Base-by-base conservation (phyloP, 2,329 filamentous ascomycete species). In the Emergomyces orientalis region DNA sequence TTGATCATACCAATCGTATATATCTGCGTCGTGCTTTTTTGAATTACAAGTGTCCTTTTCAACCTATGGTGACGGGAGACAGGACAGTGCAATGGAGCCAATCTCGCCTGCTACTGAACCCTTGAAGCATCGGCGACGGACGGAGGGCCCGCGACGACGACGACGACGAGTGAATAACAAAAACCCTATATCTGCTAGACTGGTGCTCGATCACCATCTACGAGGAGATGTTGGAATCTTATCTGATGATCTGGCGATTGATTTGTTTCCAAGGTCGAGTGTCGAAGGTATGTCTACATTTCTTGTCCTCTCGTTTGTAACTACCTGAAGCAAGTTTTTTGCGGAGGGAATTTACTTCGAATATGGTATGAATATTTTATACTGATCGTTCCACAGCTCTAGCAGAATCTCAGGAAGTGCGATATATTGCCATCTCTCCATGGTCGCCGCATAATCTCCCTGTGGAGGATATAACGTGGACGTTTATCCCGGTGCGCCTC, bases 221-320 rank as follows among this genome's bases (percentile, higher is more conserved):
- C 90, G 88, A 76, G 90, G 90, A 61, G 90, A 96, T 72, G 83
- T 92, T 65, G 94, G 91, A 66, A 84, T 94, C 67, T 77, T 97
- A 61, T 96, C 93, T 14, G 88, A 91, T 70, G 91, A 96, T 74
- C 81, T 99, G 60, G 91, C 92, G 70, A 80, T 83, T 56, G 89
- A 95, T 71, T 82, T 97, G 60, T 95, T 77, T 86, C 89, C 65
- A 78, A 85, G 69, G 71, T 82, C 69, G 76, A 77, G 67, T 70
- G 79, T 71, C 74, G 83, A 86, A 73, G 75, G 83, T 80, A 69
- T 69, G 67, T 68, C n/a, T 57, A 59, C 25, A 30, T 32, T 56
- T 19, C 25, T 8, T 52, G 27, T 34, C 47, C 30, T 11, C 13
- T 51, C 37, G 11, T 11, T 14, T 6, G 27, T 13, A 3, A 51